These are phyloP conservation scores for Nitzschia palea DNA, from an alignment of 108 stramenopile genomes.

Conservation along the genomic window DNA sequence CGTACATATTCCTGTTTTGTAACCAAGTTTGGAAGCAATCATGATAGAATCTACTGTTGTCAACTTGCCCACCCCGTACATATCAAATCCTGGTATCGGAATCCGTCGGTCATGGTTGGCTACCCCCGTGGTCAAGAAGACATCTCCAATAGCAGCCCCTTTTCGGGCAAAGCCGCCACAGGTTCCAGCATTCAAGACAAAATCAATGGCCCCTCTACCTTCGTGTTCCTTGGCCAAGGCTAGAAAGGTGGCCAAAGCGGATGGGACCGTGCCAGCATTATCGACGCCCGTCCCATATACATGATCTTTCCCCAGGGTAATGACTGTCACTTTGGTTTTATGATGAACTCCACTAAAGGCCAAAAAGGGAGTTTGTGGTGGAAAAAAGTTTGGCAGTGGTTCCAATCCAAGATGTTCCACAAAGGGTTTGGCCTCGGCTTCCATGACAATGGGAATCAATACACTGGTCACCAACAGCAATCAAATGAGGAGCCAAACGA, in stretches of 20 bases:
- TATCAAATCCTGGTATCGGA: constrained; percentile 90
- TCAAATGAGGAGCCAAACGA: not conserved
- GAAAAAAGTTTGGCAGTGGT: constrained; percentile 65
- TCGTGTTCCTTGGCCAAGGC: constrained; percentile 60
- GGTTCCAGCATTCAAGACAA: constrained; percentile 95
- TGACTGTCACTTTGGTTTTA: constrained; percentile 81
- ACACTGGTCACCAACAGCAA: constrained; percentile 58
- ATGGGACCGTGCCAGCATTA: constrained; percentile 94
- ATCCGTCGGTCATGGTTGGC: constrained; percentile 97
- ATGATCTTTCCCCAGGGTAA: constrained; percentile 88
- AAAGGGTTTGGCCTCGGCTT: constrained; percentile 91
- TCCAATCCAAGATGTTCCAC: constrained; percentile 74
- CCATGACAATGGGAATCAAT: constrained; percentile 92
- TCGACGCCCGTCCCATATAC: constrained; percentile 87
- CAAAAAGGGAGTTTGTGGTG: constrained; percentile 73
- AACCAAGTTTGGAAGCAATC: constrained; percentile 41
- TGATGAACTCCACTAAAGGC: constrained; percentile 80
- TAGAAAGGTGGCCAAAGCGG: constrained; percentile 75
- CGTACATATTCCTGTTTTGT: constrained; percentile 89
- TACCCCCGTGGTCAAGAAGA: constrained; percentile 84
- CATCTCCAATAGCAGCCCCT: constrained; percentile 92
- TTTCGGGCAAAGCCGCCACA: constrained; percentile 93
- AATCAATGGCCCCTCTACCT: constrained; percentile 43
- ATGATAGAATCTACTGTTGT: constrained; percentile 43
- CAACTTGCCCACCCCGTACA: constrained; percentile 83